phyloP scores from a whole-genome alignment of 2,329 filamentous ascomycete species.

The Colletotrichum sublineola region DNA sequence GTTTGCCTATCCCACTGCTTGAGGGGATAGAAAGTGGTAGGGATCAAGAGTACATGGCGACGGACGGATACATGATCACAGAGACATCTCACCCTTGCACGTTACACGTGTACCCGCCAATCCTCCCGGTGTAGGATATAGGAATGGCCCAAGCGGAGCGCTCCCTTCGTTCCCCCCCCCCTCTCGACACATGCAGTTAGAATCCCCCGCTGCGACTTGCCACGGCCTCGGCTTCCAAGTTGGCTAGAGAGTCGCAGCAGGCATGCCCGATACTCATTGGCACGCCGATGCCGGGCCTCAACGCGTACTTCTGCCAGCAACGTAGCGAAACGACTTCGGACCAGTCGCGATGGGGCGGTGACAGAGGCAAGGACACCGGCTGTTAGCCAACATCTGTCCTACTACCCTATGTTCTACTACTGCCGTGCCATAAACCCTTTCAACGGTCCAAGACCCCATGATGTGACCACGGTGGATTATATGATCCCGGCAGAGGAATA shows the following conservation, averaged over 20 bases:
- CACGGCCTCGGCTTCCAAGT: not conserved
- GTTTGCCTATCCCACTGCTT: not conserved
- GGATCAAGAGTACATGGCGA: not conserved
- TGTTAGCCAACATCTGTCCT: not conserved
- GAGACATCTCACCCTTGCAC: not conserved
- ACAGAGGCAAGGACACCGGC: not conserved
- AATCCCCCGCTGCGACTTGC: not conserved
- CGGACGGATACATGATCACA: not conserved
- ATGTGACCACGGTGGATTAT: not conserved
- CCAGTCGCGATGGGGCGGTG: not conserved
- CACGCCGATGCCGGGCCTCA: not conserved
- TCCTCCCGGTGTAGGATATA: not conserved
- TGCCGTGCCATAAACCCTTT: not conserved
- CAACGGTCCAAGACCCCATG: not conserved
- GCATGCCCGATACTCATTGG: not conserved
- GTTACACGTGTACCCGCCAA: not conserved
- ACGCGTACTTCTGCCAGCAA: not conserved
- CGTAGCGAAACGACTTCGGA: not conserved
- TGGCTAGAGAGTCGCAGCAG: not conserved
- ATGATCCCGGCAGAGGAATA: not conserved
- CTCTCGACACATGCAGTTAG: not conserved
- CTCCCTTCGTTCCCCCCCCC: not conserved
- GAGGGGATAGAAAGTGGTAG: too few relatives aligned
- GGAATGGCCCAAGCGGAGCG: not conserved
- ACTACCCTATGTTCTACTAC: not conserved